Base-by-base conservation (phyloP, 352 stramenopile genomes). In the Globisporangium nunn region DNA sequence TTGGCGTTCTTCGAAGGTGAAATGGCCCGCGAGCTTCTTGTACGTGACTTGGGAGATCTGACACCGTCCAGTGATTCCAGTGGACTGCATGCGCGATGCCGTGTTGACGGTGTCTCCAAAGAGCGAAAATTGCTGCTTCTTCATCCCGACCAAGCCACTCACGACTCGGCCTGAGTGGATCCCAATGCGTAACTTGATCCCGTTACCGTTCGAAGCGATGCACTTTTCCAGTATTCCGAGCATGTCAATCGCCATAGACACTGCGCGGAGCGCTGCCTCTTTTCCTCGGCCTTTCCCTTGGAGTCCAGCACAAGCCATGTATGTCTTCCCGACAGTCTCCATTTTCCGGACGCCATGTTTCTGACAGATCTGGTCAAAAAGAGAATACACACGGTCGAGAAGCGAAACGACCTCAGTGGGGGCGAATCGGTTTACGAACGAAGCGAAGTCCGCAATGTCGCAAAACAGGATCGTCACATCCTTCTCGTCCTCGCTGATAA, bases 31-130 rank as follows among this genome's bases (percentile, higher is more conserved):
- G 1, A 94, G 71, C 35, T 94, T 92, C 58, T 87, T 86, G 66
- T 91, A 91, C 35, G 81, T 94, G 6, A 88, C 75, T 28, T 91
- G 74, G 0, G 81, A 93, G 44, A 94, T 57, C 56, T 96, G 89
- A 50, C 91, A 95, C 0, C 70, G 68, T 0, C 81, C 85, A 3
- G 79, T 85, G 15, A 91, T 59, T 0, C 87, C 88, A 29, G 90
- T 95, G 5, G 84, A 95, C 58, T 97, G 87, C 91, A 96, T 97
- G 2, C 89, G 75, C 4, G 79, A 88, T 4, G 87, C 72, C 0
- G 87, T 96, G 61, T 96, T 97, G 3, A 96, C 88, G 0, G 93
- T 95, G 57, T 98, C 93, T 6, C 93, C 91, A 71, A 98, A 97
- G 7, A 98, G 67, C 10, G 85, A 95, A 63, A 97, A 98, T 31